Base-by-base conservation (phyloP, 352 stramenopile species). In the Globisporangium emineosum region DNA sequence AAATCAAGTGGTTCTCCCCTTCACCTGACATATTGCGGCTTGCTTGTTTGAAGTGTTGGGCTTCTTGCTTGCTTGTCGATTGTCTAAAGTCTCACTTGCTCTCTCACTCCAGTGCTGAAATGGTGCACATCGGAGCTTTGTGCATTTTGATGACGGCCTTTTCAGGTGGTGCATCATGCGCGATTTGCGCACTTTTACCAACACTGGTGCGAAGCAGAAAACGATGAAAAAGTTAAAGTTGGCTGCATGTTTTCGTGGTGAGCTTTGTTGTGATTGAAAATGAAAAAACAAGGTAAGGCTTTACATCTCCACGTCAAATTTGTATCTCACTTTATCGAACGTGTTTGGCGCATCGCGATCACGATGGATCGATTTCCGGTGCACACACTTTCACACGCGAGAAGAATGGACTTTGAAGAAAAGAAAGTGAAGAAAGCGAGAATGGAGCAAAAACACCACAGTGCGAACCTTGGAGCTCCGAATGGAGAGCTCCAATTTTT, bases 1-100 rank as follows among this genome's bases (percentile, higher is more conserved):
- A 55, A 53, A 55, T 55, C 49, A 55, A 55, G 49, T 55, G 49
- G 13, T 55, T 55, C 49, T 55, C 49, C 49, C 49, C 49, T 51
- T 55, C 25, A 30, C 21, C 43, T 27, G 19, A 27, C 47, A 3
- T 23, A 15, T 10, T 8, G 35, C 10, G 17, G 13, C 12, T 8
- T 5, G 35, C 35, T 42, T 42, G 35, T 9, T 42, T 42, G 35
- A 19, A 42, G 35, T 6, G 35, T 42, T 8, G 32, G 17, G 37
- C 15, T 45, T 45, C 37, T 40, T 40, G 33, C 33, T 21, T 54
- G 12, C 47, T 54, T 12, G 47, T 55, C 49, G 49, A 55, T 55
- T 55, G 49, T 55, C 49, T 15, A 55, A 55, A 55, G 25, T 55
- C 23, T 54, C 47, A 23, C 47, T 29, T 19, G 17, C 2, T 13